Percentiles rank a stretch among this genome's conserved stretches.
Conservation (phyloP, 2,329 filamentous ascomycete genomes). For the Fusarium sp. region DNA sequence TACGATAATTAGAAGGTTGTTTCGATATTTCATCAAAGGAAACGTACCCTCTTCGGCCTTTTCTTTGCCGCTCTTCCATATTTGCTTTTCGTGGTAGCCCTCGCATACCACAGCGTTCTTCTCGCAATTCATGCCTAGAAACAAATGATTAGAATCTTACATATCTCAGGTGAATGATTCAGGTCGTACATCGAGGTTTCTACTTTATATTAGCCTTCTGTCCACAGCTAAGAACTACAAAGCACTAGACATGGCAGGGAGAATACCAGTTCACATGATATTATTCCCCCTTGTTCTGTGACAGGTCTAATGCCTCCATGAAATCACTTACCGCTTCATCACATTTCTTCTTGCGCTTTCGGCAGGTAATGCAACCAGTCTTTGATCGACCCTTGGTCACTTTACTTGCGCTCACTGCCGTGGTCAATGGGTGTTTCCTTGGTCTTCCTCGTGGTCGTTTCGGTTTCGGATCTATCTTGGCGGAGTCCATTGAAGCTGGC, state of each 20-base stretch:
- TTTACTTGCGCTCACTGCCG: constrained; percentile 69
- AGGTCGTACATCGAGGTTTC: constrained; percentile 58
- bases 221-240: not conserved
- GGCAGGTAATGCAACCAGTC: constrained; percentile 74
- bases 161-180: not conserved
- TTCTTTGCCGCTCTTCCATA: constrained; percentile 88
- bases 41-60: constrained; percentile 72
- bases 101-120: constrained; percentile 94
- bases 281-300: not conserved
- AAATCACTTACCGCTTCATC: constrained; percentile 61
- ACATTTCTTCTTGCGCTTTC: constrained; percentile 77
- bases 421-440: constrained; percentile 78
- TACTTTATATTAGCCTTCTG: constrained; percentile 8
- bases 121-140: constrained; percentile 82
- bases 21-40: not conserved
- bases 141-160: constrained; percentile 30
- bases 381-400: constrained; percentile 80
- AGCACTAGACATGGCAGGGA: not conserved
- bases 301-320: not conserved
- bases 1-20: constrained; percentile 18
- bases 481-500: constrained; percentile 32
- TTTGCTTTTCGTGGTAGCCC: constrained; percentile 85
- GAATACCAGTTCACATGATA: not conserved
- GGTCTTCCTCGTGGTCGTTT: constrained; percentile 82
- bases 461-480: constrained; percentile 50